A percentile compares a stretch with the other conserved stretches of the same genome.
Evolutionary conservation across 2,329 filamentous ascomycete species (phyloP).

Genomic region (Colletotrichum filicis): DNA sequence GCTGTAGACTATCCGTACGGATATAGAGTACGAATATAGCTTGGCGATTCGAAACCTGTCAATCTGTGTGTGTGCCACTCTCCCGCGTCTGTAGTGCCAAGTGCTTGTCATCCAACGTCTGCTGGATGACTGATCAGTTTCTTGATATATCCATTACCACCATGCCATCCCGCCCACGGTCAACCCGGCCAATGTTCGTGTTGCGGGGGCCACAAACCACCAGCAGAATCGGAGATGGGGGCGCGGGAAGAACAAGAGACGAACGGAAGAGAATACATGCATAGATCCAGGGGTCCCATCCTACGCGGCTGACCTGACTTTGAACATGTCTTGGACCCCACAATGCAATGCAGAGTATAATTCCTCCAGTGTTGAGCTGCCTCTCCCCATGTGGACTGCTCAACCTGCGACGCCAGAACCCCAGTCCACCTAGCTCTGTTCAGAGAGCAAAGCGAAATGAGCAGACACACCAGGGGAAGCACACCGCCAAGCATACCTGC

Average conservation of each 20-base stretch:
- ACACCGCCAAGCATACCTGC: not conserved
- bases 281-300: not conserved
- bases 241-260: not conserved
- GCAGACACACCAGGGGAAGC: slow-evolving; percentile 1
- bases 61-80: not conserved
- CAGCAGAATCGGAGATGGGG: not conserved
- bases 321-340: not conserved
- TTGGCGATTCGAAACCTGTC: not conserved
- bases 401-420: not conserved
- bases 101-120: not conserved
- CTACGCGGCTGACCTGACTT: not conserved
- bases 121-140: not conserved
- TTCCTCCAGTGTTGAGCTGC: not conserved
- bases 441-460: slow-evolving; percentile 28
- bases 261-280: not conserved
- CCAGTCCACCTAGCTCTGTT: not conserved
- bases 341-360: not conserved
- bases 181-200: not conserved
- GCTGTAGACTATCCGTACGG: not conserved
- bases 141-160: not conserved
- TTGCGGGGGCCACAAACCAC: not conserved
- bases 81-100: not conserved
- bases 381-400: not conserved
- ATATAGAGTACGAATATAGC: not conserved
- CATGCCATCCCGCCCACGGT: not conserved